Evolutionary conservation across 176 grass and related monocot genomes (phyloP), one percentile per base, ranked within the genome.

Genomic region (Juncus inflexus): DNA sequence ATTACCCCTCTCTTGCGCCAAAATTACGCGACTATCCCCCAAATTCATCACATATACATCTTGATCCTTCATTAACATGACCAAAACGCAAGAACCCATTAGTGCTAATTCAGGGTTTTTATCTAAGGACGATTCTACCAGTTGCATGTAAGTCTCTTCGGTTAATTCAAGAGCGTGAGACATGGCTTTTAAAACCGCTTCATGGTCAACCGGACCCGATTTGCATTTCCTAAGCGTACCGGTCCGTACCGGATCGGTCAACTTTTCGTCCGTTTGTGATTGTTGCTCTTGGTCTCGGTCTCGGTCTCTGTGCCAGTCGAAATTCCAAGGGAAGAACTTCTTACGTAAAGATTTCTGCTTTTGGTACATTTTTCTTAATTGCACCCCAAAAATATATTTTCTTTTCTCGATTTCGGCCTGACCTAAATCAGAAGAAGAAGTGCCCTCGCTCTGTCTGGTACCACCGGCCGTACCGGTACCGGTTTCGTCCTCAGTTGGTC

Each of bases 11-110:
- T 95, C 90, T 68, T 95, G 90, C 53, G 86, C 90, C 86, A 95
- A 81, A 64, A 95, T 86, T 73, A 81, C 83, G 65, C 90, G 80
- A 58, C 90, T 95, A 59, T 95, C 90, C 60, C 90, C 90, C 14
- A 95, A 81, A 70, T 95, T 95, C 83, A 95, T 95, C 56, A 95
- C 74, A 78, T 95, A 95, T 52, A 90, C 90, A 90, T 95, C 90
- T 66, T 90, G 86, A 63, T 95, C 90, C 62, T 95, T 95, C 90
- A 95, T 95, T 69, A 95, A 81, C 90, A 95, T 95, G 42, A 95
- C 90, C 49, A 95, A 83, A 50, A 90, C 86, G 45, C 90, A 95
- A 11, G 90, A 95, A 55, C 90, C 90, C 90, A 95, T 90, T 50
- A 95, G 75, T 65, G 83, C 74, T 70, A 95, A 83, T 74, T 95